These are phyloP conservation scores for Fraxinus floribunda DNA, from an alignment of 305 asterid species.

Conservation along the genomic window DNA sequence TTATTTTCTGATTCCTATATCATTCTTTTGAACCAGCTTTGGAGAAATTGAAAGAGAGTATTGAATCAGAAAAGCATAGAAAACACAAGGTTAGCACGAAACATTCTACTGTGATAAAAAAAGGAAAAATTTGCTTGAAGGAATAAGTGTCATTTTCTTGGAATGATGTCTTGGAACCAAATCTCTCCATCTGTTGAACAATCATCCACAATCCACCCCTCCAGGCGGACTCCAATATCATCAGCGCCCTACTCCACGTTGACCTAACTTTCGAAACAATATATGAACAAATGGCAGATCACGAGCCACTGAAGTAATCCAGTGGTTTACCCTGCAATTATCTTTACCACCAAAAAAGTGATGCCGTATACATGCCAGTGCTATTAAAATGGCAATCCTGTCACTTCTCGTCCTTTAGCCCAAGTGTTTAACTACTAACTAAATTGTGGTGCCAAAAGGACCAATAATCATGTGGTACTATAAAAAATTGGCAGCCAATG, in stretches of 20 bases:
- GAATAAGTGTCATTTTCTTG: neutral
- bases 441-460: neutral
- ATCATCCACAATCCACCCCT: neutral
- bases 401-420: neutral
- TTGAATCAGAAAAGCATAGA: conserved; percentile 48
- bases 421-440: neutral
- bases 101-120: conserved; percentile 21
- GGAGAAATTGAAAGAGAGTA: conserved; percentile 65
- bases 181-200: neutral
- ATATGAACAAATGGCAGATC: conserved; percentile 16
- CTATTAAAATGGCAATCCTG: neutral
- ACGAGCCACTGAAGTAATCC: neutral
- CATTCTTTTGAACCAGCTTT: conserved; percentile 48
- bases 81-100: conserved; percentile 38
- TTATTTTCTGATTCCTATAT: conserved; percentile 16
- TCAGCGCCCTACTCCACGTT: conserved; percentile 19
- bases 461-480: neutral
- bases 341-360: neutral
- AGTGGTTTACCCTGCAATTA: neutral
- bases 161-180: neutral
- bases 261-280: conserved; percentile 25
- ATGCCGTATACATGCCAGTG: neutral
- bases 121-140: conserved; percentile 27
- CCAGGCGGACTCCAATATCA: conserved; percentile 25
- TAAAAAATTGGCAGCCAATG: neutral